Percentiles rank a stretch among this genome's conserved stretches.
Conservation (phyloP, 1,284 basidiomycete genomes). For the Trichosporon faecale region DNA sequence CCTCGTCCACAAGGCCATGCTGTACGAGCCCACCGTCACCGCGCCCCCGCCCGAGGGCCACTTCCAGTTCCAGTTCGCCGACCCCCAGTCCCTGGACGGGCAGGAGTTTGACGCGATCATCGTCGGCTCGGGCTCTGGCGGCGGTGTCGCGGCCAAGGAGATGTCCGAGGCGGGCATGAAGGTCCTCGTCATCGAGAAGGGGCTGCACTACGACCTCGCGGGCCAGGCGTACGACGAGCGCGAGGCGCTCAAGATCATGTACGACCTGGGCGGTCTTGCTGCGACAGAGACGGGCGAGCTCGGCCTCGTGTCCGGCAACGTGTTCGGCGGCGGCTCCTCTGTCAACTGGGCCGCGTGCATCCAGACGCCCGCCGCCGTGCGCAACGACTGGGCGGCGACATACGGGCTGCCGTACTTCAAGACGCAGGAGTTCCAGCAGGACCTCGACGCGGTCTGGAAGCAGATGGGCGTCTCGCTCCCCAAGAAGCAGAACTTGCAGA, state of each 20-base stretch:
- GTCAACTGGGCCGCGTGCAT: conserved; percentile 56
- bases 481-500: conserved; percentile 29
- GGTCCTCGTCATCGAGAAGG: conserved; percentile 55
- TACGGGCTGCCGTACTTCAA: conserved; percentile 20
- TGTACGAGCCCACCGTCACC: conserved; percentile 6
- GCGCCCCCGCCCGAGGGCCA: background rate
- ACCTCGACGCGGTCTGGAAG: conserved; percentile 13
- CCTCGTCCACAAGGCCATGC: conserved; percentile 16
- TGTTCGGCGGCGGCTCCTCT: conserved; percentile 54
- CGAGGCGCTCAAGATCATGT: conserved; percentile 48
- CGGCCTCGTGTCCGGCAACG: conserved; percentile 51
- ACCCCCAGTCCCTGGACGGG: background rate
- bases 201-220: conserved; percentile 47
- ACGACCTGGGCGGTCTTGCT: conserved; percentile 50
- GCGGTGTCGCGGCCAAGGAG: conserved; percentile 48
- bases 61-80: conserved; percentile 12
- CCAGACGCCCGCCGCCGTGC: conserved; percentile 18
- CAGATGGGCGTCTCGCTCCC: conserved; percentile 21
- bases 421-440: conserved; percentile 13
- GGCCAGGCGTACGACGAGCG: conserved; percentile 45
- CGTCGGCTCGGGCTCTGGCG: conserved; percentile 55
- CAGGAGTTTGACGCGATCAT: conserved; percentile 29
- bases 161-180: conserved; percentile 44
- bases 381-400: conserved; percentile 17
- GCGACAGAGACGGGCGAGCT: conserved; percentile 50